Base-by-base conservation (phyloP, 768 basidiomycete genomes). In the Scleroderma bovista region DNA sequence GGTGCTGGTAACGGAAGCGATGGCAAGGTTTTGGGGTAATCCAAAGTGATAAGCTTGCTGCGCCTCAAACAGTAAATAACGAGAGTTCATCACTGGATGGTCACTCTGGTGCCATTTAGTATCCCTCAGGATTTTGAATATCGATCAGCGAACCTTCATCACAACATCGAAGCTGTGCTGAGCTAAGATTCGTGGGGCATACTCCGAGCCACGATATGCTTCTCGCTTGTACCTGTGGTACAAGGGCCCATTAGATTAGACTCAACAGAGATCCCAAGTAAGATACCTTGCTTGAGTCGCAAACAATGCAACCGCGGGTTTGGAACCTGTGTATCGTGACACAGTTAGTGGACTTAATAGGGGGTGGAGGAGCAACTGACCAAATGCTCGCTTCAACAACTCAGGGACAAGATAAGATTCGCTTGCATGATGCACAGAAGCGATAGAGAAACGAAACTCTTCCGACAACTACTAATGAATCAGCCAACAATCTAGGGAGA, bases 361-460 rank as follows among this genome's bases (percentile, higher is more conserved):
- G 45, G 15, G 26, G 38, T 32, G 8, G 6, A 43, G 7, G 34
- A 13, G 41, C 22, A 37, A 47, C 56, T 19, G 53, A 67, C 67
- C 62, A 49, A 75, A 93, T 53, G 84, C 80, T 64, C 78, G 72
- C 67, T 92, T 94, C 53, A 97, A 69, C 4, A 86, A 69, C 20
- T 81, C 80, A 1, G 93, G 89, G 20, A 93, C 86, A n/a, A 96
- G 76, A 68, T 90, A 96, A 1, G 91, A 81, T 64, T 95, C 92
- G 48, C 90, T 84, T 8, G 92, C 93, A 60, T 90, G 86, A 59
- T 93, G 90, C 61, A 93, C 83, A 6, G 88, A 85, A 6, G 86
- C 80, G 24, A 93, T 74, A 2, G 81, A 77, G 61, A 92, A 93
- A 57, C 90, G 71, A 73, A 94, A 97, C 67, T 96, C 93, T 62